Evolutionary conservation across 768 basidiomycete species (phyloP).

Genomic region (Candolleomyces aberdarensis): DNA sequence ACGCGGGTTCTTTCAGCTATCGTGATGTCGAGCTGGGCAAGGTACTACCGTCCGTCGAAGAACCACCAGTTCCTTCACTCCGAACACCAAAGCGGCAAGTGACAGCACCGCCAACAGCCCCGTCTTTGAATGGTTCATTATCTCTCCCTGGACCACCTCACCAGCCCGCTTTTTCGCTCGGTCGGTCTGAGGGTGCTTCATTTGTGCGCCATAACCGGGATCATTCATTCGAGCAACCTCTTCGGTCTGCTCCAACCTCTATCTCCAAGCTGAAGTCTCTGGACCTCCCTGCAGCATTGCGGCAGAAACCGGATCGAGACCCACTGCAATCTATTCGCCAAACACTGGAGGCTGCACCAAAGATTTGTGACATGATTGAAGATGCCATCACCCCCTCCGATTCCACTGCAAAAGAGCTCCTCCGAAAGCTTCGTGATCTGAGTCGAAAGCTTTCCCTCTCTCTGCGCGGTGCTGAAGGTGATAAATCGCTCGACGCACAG

Average conservation of each 20-base stretch:
- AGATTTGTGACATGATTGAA: conserved; percentile 80
- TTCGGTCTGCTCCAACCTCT: neutral
- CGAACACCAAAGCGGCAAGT: too few relatives aligned
- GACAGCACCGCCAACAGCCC: conserved; percentile 15
- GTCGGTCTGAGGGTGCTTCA: conserved; percentile 5
- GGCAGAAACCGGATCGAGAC: conserved; percentile 71
- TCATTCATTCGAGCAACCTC: neutral
- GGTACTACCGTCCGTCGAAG: conserved; percentile 65
- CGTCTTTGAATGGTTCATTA: conserved; percentile 40
- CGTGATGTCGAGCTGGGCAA: conserved; percentile 91
- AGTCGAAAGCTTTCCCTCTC: conserved; percentile 62
- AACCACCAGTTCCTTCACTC: conserved; percentile 29
- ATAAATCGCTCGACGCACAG: neutral
- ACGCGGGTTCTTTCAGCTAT: conserved; percentile 93
- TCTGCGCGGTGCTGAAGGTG: conserved; percentile 35
- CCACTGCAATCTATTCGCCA: conserved; percentile 74
- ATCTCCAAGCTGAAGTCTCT: conserved; percentile 30
- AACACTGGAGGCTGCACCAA: conserved; percentile 76
- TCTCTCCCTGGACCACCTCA: conserved; percentile 26
- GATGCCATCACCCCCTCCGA: conserved; percentile 48
- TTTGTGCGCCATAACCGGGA: conserved; percentile 12
- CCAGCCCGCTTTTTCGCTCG: conserved; percentile 9
- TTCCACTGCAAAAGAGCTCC: conserved; percentile 46
- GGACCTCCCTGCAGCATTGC: conserved; percentile 46
- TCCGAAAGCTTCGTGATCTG: conserved; percentile 60